Evolutionary conservation across 2,329 filamentous ascomycete genomes (phyloP).

Genomic region (Capronia americana): DNA sequence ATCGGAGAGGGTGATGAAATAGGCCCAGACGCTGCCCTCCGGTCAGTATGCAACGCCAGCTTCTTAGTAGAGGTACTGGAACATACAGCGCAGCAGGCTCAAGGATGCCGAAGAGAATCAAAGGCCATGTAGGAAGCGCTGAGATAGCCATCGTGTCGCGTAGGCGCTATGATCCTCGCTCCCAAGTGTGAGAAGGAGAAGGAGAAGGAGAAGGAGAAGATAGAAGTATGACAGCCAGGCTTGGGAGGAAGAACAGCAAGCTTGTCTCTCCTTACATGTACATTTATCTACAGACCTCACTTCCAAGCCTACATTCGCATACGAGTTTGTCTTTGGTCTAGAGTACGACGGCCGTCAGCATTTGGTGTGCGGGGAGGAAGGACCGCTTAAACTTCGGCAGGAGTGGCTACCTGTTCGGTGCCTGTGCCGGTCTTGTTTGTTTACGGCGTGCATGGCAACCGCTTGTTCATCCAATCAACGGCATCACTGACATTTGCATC

Average conservation of each 20-base stretch:
- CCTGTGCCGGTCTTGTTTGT: slow-evolving; percentile 10
- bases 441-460: slow-evolving; percentile 7
- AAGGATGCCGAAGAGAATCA: slow-evolving; percentile 69
- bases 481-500: not conserved
- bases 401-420: not conserved
- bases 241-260: not conserved
- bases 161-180: not conserved
- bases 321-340: not conserved
- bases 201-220: not conserved
- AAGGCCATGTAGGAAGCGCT: slow-evolving; percentile 67
- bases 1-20: slow-evolving; percentile 60
- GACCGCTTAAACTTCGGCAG: slow-evolving; percentile 10
- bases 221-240: not conserved
- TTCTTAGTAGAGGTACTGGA: not conserved
- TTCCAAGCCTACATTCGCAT: not conserved
- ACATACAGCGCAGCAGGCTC: slow-evolving; percentile 73
- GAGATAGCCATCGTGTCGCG: slow-evolving; percentile 59
- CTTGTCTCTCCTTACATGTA: not conserved
- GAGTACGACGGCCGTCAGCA: slow-evolving; percentile 3
- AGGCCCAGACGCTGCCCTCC: slow-evolving; percentile 61
- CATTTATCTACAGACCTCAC: not conserved
- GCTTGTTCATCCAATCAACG: slow-evolving; percentile 9
- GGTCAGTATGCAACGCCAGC: slow-evolving; percentile 4
- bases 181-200: not conserved
- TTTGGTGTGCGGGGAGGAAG: not conserved